Evolutionary conservation across 1,284 basidiomycete species (phyloP).

Genomic region (Trametes pubescens): DNA sequence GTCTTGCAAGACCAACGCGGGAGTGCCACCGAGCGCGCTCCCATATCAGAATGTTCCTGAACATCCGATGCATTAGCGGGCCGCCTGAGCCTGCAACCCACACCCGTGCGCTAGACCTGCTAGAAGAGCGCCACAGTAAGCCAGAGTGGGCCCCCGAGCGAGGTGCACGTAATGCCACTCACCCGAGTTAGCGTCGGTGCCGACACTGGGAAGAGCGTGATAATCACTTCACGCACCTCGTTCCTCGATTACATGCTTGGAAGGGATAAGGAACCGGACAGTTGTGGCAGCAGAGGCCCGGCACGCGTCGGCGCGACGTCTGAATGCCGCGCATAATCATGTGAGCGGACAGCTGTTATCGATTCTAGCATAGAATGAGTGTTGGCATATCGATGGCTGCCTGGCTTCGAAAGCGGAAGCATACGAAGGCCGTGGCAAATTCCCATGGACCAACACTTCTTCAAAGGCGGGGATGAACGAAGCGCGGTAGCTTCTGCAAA

Average conservation of each 20-base stretch:
- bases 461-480: background rate
- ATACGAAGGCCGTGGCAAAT: background rate
- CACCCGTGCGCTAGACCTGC: constrained; percentile 4
- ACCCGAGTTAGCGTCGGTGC: constrained; percentile 14
- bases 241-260: background rate
- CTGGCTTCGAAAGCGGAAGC: background rate
- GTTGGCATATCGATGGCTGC: constrained; percentile 10
- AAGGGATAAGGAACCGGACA: constrained; percentile 5
- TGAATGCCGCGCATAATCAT: background rate
- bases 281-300: constrained; percentile 4
- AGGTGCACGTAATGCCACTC: constrained; percentile 2
- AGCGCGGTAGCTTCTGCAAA: background rate
- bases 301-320: constrained; percentile 1
- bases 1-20: background rate
- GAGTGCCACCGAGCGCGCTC: constrained; percentile 1
- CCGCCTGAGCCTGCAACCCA: background rate
- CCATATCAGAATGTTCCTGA: constrained; percentile 12
- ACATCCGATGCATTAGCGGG: background rate
- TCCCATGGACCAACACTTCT: constrained; percentile 13
- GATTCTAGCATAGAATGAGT: constrained; percentile 22
- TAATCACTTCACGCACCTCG: background rate
- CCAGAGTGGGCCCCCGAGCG: background rate
- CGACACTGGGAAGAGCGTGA: constrained; percentile 1
- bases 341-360: constrained; percentile 9
- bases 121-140: constrained; percentile 2